Conservation (phyloP, 192 early-diverging fungal species). For the Coemansia umbellata region DNA sequence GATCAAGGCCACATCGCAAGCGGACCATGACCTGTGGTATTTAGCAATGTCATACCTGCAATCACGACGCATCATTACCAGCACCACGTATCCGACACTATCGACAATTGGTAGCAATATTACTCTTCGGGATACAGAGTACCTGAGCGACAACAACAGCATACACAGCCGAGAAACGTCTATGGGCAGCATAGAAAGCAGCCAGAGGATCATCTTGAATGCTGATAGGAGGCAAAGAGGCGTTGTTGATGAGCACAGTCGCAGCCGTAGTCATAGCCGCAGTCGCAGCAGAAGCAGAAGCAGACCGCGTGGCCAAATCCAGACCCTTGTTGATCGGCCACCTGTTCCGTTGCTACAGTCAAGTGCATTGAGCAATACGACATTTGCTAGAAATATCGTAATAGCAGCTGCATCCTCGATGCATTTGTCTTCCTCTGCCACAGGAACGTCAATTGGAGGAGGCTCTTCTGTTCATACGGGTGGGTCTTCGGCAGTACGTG, state of each 20-base stretch:
- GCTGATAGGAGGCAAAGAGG: constrained; percentile 30
- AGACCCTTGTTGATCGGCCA: not conserved
- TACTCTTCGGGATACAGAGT: not conserved
- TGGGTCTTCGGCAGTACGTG: not conserved
- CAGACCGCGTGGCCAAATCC: constrained; percentile 13
- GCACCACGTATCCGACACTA: constrained; percentile 37
- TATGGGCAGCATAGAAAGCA: constrained; percentile 25
- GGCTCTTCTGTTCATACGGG: not conserved
- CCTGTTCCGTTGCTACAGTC: constrained; percentile 5
- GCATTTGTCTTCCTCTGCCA: not conserved
- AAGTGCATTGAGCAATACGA: not conserved
- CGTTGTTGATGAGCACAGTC: constrained; percentile 24
- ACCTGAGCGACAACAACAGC: constrained; percentile 31
- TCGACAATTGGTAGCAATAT: not conserved
- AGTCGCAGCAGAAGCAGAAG: not conserved
- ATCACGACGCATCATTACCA: constrained; percentile 48
- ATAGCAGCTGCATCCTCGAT: not conserved
- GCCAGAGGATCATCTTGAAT: constrained; percentile 28
- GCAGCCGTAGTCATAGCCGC: constrained; percentile 36
- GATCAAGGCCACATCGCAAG: constrained; percentile 61
- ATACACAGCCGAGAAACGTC: constrained; percentile 32
- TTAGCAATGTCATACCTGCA: constrained; percentile 55
- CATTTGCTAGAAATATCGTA: too few relatives aligned
- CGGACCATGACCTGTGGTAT: constrained; percentile 71
- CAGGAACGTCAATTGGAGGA: constrained; percentile 1